These are phyloP conservation scores for Verticillium nonalfalfae DNA, from an alignment of 2,329 filamentous ascomycete species.

Conservation along the genomic window DNA sequence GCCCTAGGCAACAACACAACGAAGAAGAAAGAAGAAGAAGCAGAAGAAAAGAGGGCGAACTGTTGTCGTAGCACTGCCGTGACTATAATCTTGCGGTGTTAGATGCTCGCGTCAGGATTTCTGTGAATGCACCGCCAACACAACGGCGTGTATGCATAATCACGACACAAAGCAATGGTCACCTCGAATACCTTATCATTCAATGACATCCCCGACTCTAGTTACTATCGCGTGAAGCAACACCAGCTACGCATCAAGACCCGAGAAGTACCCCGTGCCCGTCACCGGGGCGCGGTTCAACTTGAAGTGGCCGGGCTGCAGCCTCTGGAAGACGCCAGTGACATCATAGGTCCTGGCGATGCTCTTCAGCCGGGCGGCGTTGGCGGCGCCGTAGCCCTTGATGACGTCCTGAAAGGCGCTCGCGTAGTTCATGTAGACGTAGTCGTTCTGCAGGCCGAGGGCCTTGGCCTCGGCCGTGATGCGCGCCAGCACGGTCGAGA, in stretches of 20 bases:
- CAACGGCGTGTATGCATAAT: too few relatives aligned
- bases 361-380: constrained; percentile 20
- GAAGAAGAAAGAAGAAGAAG: not conserved
- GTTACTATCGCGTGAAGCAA: too few relatives aligned
- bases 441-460: constrained; percentile 12
- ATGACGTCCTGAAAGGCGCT: constrained; percentile 29
- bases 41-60: too few relatives aligned
- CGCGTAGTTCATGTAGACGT: constrained; percentile 37
- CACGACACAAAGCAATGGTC: too few relatives aligned
- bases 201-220: too few relatives aligned
- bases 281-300: constrained; percentile 11
- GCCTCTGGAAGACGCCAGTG: constrained; percentile 22
- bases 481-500: not conserved
- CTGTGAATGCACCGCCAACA: too few relatives aligned
- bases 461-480: constrained; percentile 1
- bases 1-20: not conserved
- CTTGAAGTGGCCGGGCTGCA: constrained; percentile 23
- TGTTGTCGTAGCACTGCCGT: too few relatives aligned
- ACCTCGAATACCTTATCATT: too few relatives aligned
- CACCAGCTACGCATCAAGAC: not conserved
- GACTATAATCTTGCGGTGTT: too few relatives aligned
- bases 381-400: constrained; percentile 28
- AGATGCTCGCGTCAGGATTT: too few relatives aligned
- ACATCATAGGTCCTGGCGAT: constrained; percentile 26
- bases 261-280: constrained; percentile 6